A percentile compares a stretch with the other conserved stretches of the same genome.
phyloP scores from a whole-genome alignment of 2,329 filamentous ascomycete species.

The Cladorrhinum sp. region DNA sequence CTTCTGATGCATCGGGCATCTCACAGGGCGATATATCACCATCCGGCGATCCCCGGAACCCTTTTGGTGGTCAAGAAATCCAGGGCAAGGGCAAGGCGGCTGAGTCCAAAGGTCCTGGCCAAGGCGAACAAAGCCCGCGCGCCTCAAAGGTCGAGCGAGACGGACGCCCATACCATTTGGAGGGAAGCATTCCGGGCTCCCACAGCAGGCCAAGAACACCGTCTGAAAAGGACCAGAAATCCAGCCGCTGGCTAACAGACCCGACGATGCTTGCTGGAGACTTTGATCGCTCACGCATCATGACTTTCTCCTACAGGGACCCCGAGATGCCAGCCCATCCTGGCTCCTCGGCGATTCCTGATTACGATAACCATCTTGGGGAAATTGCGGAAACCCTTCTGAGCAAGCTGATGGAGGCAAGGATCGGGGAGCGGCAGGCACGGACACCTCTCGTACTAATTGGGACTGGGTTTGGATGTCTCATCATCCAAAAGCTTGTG shows the following conservation, averaged over 20 bases:
- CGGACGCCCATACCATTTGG: slow-evolving; percentile 1
- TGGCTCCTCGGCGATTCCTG: background rate
- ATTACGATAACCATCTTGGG: slow-evolving; percentile 3
- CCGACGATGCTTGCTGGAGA: slow-evolving; percentile 6
- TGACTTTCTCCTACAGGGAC: slow-evolving; percentile 1
- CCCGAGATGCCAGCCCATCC: background rate
- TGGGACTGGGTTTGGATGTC: slow-evolving; percentile 12
- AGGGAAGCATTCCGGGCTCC: slow-evolving; percentile 1
- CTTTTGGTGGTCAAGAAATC: background rate
- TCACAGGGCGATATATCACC: background rate
- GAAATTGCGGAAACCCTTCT: background rate
- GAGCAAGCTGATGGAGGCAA: background rate
- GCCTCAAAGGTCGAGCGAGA: background rate
- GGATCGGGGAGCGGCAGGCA: background rate
- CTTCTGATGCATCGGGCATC: no score
- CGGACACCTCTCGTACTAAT: slow-evolving; percentile 5
- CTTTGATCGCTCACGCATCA: slow-evolving; percentile 2
- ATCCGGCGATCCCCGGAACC: background rate
- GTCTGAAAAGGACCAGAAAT: slow-evolving; percentile 7
- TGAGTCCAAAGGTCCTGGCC: background rate
- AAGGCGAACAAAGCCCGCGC: background rate
- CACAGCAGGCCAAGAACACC: background rate
- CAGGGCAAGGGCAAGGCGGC: background rate
- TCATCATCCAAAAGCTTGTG: slow-evolving; percentile 10
- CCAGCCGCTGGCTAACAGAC: slow-evolving; percentile 9